These are phyloP conservation scores for Scedosporium dehoogii DNA, from an alignment of 2,329 filamentous ascomycete genomes.

Conservation along the genomic window DNA sequence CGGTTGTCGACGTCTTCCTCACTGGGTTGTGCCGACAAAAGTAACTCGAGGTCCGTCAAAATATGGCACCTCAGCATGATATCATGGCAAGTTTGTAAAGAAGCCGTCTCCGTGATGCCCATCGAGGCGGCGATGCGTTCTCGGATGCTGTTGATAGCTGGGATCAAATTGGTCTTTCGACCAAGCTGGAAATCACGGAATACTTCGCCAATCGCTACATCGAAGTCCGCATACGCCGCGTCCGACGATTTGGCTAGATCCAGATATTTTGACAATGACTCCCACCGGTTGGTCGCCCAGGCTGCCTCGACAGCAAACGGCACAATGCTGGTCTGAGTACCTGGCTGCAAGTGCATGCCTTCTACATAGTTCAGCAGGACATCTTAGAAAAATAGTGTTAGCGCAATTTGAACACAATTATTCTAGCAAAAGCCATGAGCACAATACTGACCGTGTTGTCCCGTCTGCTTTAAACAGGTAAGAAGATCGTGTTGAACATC, in stretches of 20 bases:
- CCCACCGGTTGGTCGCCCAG: conserved; percentile 81
- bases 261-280: conserved; percentile 57
- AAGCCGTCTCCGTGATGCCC: conserved; percentile 67
- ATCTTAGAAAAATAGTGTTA: conserved; percentile 37
- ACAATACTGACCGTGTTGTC: conserved; percentile 64
- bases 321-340: conserved; percentile 53
- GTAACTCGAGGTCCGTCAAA: conserved; percentile 75
- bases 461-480: conserved; percentile 86
- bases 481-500: conserved; percentile 77
- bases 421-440: neutral
- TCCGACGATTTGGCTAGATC: conserved; percentile 27
- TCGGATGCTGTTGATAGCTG: conserved; percentile 51
- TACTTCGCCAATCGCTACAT: conserved; percentile 60
- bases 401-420: neutral
- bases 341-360: conserved; percentile 49
- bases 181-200: conserved; percentile 50
- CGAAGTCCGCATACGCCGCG: conserved; percentile 55
- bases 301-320: conserved; percentile 85
- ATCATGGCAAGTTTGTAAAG: conserved; percentile 75
- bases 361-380: conserved; percentile 80
- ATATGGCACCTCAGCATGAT: conserved; percentile 80
- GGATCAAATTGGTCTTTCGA: conserved; percentile 37
- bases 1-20: conserved; percentile 26
- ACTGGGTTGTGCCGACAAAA: conserved; percentile 42
- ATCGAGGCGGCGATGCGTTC: conserved; percentile 63